Base-by-base conservation (phyloP, 2,329 filamentous ascomycete species). In the Colletotrichum limetticola region DNA sequence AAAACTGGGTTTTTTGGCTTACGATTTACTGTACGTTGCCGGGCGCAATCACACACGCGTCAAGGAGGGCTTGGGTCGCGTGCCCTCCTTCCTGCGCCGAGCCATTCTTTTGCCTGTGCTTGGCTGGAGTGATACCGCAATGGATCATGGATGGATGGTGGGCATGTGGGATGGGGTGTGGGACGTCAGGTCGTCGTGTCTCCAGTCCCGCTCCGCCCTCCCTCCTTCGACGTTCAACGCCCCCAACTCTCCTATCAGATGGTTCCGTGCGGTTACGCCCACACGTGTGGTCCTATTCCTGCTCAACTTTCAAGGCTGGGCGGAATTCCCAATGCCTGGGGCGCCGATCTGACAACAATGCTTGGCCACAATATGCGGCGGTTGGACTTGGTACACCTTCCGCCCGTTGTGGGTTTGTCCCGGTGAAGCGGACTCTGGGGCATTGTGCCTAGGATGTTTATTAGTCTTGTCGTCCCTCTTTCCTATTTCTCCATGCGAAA, bases 311-410 rank as follows among this genome's bases (percentile, higher is more conserved):
- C 66, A 61, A 70, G 60, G 70, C 66, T 72, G 70, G 42, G 60
- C 58, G 60, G 60, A 32, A 67, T 32, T 14, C 35, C 53, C 46
- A 57, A 56, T 35, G 66, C 57, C 57, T 66, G 28, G 61, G 37
- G n/a, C 59, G 69, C 59, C 66, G 66, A 69, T 69, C 69, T 59
- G 65, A 60, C 59, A 59, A 64, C 59, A 59, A 64, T 69, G 59
- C 69, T 69, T 69, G 69, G 53, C 53, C 53, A 30, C 30, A 3
- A 11, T 22, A 55, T 35, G 30, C 37, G 30, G 65, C 37, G 32
- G 42, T 52, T 53, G 60, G 12, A 64, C 28, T 46, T 46, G 60
- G 60, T 14, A 35, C 11, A 12, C 6, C 16, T 26, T 68, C 46
- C 56, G 66, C 46, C 59, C 66, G 26, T 46, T 49, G 66, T 72